Conservation (phyloP, 176 grass and related monocot genomes). For the Eragrostis nindensis region DNA sequence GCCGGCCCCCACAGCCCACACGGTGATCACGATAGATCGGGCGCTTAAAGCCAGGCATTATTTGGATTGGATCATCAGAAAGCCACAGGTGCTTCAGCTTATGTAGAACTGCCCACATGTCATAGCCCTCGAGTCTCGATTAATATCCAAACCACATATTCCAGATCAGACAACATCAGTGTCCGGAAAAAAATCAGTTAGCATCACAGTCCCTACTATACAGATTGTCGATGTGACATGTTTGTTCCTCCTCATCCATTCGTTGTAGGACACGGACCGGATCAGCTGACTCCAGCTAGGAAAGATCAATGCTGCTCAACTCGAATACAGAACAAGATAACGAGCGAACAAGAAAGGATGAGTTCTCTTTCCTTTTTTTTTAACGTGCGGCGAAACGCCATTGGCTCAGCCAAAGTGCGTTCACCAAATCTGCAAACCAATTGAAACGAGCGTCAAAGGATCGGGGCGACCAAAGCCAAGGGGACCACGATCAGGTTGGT, state of each 20-base stretch:
- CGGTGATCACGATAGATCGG: slow-evolving; percentile 22
- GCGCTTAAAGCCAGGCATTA: slow-evolving; percentile 39
- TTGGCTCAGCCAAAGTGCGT: not conserved
- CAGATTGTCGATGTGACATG: slow-evolving; percentile 36
- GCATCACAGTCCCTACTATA: too few relatives aligned
- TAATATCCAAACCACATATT: slow-evolving; percentile 15
- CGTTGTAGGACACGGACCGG: not conserved
- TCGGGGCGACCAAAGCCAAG: slow-evolving; percentile 6
- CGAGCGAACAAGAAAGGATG: not conserved
- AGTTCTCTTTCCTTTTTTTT: too few relatives aligned
- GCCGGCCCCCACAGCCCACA: slow-evolving; percentile 36
- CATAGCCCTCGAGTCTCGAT: not conserved
- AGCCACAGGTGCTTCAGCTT: slow-evolving; percentile 18
- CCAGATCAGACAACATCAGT: slow-evolving; percentile 12
- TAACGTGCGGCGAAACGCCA: not conserved
- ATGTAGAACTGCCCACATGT: slow-evolving; percentile 1
- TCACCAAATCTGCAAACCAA: slow-evolving; percentile 4
- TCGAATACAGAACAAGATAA: not conserved
- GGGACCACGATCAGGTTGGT: slow-evolving; percentile 32
- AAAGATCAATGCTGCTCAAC: not conserved
- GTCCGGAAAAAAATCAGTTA: not conserved
- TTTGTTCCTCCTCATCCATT: slow-evolving; percentile 18
- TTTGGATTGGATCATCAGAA: slow-evolving; percentile 30
- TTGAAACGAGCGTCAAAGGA: not conserved
- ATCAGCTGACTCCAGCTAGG: not conserved